Conservation (phyloP, 2,329 filamentous ascomycete species). For the Biscogniauxia sp. region DNA sequence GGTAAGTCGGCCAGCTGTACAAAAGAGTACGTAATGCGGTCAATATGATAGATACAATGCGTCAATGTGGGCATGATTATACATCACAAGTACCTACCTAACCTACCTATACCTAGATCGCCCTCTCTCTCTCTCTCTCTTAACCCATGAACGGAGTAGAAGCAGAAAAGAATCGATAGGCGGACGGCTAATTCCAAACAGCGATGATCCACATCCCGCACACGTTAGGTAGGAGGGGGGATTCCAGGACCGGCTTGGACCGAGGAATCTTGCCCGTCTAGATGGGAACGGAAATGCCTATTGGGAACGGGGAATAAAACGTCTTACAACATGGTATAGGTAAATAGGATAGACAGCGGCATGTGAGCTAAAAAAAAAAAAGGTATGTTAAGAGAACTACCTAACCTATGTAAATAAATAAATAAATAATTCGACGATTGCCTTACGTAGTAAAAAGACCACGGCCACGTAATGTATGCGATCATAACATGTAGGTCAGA, state of each 20-base stretch:
- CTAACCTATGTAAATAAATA: too few species aligned
- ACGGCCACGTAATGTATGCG: not conserved
- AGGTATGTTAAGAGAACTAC: too few species aligned
- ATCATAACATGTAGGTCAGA: not conserved
- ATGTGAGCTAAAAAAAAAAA: not conserved
- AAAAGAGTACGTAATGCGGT: not conserved
- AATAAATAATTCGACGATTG: not conserved
- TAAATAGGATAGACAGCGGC: too few species aligned
- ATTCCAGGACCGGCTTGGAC: not conserved
- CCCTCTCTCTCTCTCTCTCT: too few species aligned
- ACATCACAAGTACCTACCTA: not conserved
- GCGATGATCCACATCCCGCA: not conserved
- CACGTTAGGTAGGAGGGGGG: too few species aligned
- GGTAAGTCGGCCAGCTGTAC: not conserved
- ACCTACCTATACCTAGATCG: too few species aligned
- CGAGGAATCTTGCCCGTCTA: not conserved
- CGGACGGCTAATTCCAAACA: not conserved
- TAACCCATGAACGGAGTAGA: too few species aligned
- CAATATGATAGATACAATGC: not conserved
- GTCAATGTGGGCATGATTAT: not conserved
- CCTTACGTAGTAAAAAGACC: not conserved
- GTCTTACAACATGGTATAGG: too few species aligned
- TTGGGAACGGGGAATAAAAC: not conserved
- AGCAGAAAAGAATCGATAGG: too few species aligned
- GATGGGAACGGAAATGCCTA: not conserved